phyloP scores from a whole-genome alignment of 129 eudicot species.

The Pulicaria dysenterica region DNA sequence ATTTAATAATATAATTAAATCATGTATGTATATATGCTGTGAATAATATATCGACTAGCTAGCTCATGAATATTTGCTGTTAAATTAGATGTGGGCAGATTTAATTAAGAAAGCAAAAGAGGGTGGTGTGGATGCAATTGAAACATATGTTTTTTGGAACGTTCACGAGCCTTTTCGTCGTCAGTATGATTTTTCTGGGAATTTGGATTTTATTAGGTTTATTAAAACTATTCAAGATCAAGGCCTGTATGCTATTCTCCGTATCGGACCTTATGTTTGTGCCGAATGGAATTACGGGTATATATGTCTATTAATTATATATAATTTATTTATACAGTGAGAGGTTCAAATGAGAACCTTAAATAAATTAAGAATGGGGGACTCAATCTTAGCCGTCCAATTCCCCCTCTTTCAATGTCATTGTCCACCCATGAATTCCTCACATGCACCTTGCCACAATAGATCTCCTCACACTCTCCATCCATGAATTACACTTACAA shows the following conservation, averaged over 20 bases:
- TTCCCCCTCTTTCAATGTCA: too few species aligned
- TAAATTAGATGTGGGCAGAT: conserved; percentile 78
- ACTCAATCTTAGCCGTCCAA: too few species aligned
- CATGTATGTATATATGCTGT: too few species aligned
- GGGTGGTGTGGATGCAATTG: conserved; percentile 63
- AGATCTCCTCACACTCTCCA: too few species aligned
- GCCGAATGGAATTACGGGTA: conserved; percentile 92
- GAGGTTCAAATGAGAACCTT: too few species aligned
- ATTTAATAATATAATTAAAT: too few species aligned
- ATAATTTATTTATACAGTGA: too few species aligned
- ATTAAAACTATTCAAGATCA: conserved; percentile 54
- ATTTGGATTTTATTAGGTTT: conserved; percentile 62
- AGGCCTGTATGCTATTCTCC: conserved; percentile 58
- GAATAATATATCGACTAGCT: too few species aligned
- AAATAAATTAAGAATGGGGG: too few species aligned
- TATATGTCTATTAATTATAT: neutral
- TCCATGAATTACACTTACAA: too few species aligned
- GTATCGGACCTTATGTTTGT: conserved; percentile 82
- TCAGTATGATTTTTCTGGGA: conserved; percentile 59
- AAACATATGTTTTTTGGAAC: conserved; percentile 76
- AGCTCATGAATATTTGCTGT: neutral
- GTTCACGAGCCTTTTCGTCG: conserved; percentile 67
- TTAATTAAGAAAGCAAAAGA: conserved; percentile 64
- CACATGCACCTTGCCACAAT: too few species aligned
- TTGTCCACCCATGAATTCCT: too few species aligned